Evolutionary conservation across 768 basidiomycete genomes (phyloP).

Genomic region (Termitomyces eurrhizus): DNA sequence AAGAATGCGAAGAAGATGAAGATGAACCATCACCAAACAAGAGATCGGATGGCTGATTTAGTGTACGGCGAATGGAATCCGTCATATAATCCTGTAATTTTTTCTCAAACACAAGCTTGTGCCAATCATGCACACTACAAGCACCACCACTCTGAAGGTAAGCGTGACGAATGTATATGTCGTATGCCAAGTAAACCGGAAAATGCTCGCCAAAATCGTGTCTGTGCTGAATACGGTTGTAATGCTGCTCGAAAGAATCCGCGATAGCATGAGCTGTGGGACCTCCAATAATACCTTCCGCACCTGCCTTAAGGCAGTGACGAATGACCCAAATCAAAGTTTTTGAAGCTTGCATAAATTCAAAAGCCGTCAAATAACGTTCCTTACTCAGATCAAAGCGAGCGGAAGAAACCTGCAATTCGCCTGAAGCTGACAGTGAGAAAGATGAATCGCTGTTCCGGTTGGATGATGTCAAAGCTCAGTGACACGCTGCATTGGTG

Average conservation of each 20-base stretch:
- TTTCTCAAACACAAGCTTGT: not conserved
- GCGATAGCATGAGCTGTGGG: not conserved
- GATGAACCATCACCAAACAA: not conserved
- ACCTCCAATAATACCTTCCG: not conserved
- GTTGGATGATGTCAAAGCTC: not conserved
- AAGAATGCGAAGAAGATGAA: no score
- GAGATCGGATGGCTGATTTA: not conserved
- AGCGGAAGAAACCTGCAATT: not conserved
- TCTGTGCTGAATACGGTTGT: not conserved
- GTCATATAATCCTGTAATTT: not conserved
- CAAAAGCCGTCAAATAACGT: not conserved
- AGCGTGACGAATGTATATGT: not conserved
- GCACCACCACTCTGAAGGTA: not conserved
- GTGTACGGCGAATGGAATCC: accelerated
- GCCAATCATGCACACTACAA: not conserved
- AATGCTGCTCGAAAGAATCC: not conserved
- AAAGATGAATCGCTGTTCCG: not conserved
- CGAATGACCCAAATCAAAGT: not conserved
- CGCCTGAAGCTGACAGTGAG: not conserved
- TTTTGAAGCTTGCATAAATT: not conserved
- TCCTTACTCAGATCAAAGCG: not conserved
- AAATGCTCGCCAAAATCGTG: not conserved
- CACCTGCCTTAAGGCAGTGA: not conserved
- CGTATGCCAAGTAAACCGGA: not conserved
- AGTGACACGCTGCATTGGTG: not conserved